phyloP scores from a whole-genome alignment of 345 rosid genomes.

The Brassica cretica region DNA sequence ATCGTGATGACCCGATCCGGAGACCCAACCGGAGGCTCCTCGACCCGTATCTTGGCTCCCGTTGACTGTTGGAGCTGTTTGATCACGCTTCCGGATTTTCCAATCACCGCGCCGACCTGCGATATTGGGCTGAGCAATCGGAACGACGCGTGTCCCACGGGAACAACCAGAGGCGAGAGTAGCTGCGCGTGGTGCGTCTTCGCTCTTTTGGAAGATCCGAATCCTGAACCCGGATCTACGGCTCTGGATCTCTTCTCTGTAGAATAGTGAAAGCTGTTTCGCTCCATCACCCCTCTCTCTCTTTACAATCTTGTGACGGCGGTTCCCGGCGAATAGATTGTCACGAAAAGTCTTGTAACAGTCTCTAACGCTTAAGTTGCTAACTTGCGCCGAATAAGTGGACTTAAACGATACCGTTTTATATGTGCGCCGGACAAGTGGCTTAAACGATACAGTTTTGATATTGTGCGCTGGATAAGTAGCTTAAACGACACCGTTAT shows the following conservation, averaged over 20 bases:
- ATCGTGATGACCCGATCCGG: conserved; percentile 73
- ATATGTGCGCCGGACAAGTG: background rate
- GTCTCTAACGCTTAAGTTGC: conserved; percentile 16
- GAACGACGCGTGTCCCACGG: conserved; percentile 63
- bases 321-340: conserved; percentile 17
- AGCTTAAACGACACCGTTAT: background rate
- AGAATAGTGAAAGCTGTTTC: conserved; percentile 13
- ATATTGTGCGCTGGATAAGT: background rate
- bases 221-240: conserved; percentile 37
- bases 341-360: background rate
- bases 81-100: conserved; percentile 76
- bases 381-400: conserved; percentile 11
- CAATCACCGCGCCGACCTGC: conserved; percentile 80
- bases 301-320: conserved; percentile 16
- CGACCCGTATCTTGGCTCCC: conserved; percentile 77
- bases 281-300: conserved; percentile 32
- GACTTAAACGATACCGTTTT: background rate
- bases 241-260: conserved; percentile 37
- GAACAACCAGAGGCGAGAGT: conserved; percentile 44
- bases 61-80: conserved; percentile 76
- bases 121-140: conserved; percentile 72
- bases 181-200: conserved; percentile 44
- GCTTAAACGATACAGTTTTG: background rate
- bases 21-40: conserved; percentile 63
- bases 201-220: conserved; percentile 59